Evolutionary conservation across 2,329 filamentous ascomycete species (phyloP), one percentile per base, ranked within the genome.

Genomic region (Dactylonectria estremocensis): DNA sequence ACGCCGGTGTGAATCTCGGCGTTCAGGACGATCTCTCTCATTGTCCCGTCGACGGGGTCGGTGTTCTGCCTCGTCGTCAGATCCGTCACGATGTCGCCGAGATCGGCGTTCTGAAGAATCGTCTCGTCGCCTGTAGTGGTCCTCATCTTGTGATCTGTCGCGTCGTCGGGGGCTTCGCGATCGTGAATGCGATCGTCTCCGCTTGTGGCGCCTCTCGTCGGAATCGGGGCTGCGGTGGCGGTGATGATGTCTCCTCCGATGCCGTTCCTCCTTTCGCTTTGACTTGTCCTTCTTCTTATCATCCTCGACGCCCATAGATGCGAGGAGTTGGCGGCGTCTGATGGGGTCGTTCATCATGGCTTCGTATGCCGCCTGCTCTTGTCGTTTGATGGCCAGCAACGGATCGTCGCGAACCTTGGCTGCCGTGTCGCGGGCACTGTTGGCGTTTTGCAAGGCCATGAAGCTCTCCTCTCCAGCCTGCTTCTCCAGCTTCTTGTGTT

Each of bases 321-420:
- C 87, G 28, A 96, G 85, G 35, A 97, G 79, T 76, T 93, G 89
- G 66, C 88, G 85, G 70, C 91, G 86, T 82, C 88, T 91, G 69
- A 89, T 86, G 0, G 92, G 91, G 74, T 94, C 92, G 73, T 91
- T 93, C 89, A 93, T 95, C 89, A 94, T 92, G 9, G 90, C 88
- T 74, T 92, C 90, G 78, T 94, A 94, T 2, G 92, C 91, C 31
- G 91, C 91, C 80, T 95, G 93, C 79, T 98, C 95, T 78, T 97
- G 92, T 78, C 91, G 93, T 86, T 97, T 97, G 80, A 99, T 98
- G 24, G 95, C 94, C 37, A 98, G 84, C 76, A 99, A 86, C 0
- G 96, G 96, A 78, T 99, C 96, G 72, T 97, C 93, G 70, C 95
- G 88, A 53, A 98, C 91, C 83, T 99, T 99, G 54, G 90, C 83